Conservation (phyloP, 2,329 filamentous ascomycete species). For the Trichoderma pleuroti region DNA sequence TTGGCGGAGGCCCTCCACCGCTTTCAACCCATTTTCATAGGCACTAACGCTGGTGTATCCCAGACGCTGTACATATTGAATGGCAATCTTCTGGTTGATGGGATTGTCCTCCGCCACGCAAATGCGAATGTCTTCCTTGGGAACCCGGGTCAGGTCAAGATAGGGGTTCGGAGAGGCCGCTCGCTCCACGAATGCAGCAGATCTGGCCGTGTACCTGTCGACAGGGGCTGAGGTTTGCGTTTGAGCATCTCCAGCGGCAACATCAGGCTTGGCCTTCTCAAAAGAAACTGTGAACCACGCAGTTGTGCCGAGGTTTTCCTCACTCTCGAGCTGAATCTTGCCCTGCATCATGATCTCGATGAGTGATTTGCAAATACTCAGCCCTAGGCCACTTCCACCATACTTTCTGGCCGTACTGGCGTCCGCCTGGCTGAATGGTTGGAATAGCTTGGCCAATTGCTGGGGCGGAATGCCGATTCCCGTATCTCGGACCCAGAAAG, state of each 20-base stretch:
- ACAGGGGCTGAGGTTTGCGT: slow-evolving; percentile 36
- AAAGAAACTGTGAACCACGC: slow-evolving; percentile 82
- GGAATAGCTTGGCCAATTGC: slow-evolving; percentile 80
- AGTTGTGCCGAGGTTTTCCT: slow-evolving; percentile 65
- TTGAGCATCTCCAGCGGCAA: slow-evolving; percentile 53
- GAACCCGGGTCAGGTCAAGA: slow-evolving; percentile 67
- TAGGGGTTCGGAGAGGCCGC: slow-evolving; percentile 43
- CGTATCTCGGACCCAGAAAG: slow-evolving; percentile 83
- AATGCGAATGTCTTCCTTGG: slow-evolving; percentile 74
- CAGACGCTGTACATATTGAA: slow-evolving; percentile 82
- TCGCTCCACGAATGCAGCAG: slow-evolving; percentile 35
- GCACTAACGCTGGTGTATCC: slow-evolving; percentile 80
- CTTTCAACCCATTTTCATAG: slow-evolving; percentile 84
- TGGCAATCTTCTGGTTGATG: slow-evolving; percentile 91
- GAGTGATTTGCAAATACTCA: slow-evolving; percentile 92
- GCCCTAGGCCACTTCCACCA: slow-evolving; percentile 82
- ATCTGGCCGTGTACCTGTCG: slow-evolving; percentile 33
- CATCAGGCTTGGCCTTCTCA: slow-evolving; percentile 68
- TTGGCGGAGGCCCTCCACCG: slow-evolving; percentile 76
- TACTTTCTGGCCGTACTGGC: slow-evolving; percentile 87
- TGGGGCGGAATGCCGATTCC: slow-evolving; percentile 86
- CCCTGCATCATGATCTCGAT: slow-evolving; percentile 91
- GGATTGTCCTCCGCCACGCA: slow-evolving; percentile 95
- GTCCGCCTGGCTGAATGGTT: slow-evolving; percentile 90
- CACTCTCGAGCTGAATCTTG: slow-evolving; percentile 75